Base-by-base conservation (phyloP, 306 rosid genomes). In the Coriaria nepalensis region DNA sequence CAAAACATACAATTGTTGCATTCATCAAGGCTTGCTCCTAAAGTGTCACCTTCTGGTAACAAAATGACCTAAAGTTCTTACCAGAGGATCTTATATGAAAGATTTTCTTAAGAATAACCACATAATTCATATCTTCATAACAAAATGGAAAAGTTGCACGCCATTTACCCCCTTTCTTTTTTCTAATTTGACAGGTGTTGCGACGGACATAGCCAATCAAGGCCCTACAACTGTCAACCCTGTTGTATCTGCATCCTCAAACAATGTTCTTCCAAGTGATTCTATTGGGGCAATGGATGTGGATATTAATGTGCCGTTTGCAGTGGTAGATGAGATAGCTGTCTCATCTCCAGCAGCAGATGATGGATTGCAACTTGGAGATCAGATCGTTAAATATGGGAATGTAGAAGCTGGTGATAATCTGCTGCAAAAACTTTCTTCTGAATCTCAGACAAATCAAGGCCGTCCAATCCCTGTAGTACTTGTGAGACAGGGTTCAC, bases 281-380 rank as follows among this genome's bases (percentile, higher is more conserved):
- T 51, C 75, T 43, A 39, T 57, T 54, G 63, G 32, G 63, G 52
- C 67, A 5, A 76, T 73, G 79, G 94, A 78, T 45, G 71, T 75
- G 57, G 78, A 76, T 67, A 69, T 68, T 5, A 70, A 68, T n/a
- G 55, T 80, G 56, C 92, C 98, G 15, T 90, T 75, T 65, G 97
- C 85, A 12, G 63, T 90, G 80, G 85, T 85, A 43, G 98, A 90
- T 47, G 98, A 85, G 73, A 79, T 90, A 67, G 48, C 85, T 5
- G 87, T 81, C 71, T 77, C 76, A 45, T 90, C 98, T 2, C 94
- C 98, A 8, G 92, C 95, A 14, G 93, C 78, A 11, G 95, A 77
- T 68, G 95, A 77, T 73, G 95, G 94, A 45, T 73, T 90, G 51
- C 94, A 81, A 53, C 80, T 90, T 54, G 95, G 94, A 43, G 95